phyloP scores from a whole-genome alignment of 23 red algal species.

The Gracilaria domingensis region DNA sequence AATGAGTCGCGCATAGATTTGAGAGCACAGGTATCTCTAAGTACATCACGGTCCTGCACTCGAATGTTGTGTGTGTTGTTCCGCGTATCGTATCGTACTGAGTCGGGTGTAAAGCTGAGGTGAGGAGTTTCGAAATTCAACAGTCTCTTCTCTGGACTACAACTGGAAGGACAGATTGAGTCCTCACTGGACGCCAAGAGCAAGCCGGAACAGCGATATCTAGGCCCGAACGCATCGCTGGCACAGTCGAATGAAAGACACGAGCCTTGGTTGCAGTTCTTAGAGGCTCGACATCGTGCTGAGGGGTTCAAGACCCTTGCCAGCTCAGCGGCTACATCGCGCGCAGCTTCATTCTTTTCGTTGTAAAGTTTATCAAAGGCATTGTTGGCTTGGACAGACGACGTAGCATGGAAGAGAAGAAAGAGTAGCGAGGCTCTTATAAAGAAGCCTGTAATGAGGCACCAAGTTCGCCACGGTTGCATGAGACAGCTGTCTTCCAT shows the following conservation, averaged over 20 bases:
- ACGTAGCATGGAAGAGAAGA: not conserved
- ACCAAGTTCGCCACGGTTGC: not conserved
- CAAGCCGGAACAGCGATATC: constrained; percentile 15
- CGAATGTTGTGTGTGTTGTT: constrained; percentile 2
- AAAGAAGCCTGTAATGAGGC: not conserved
- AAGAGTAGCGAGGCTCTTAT: not conserved
- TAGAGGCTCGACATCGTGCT: constrained; percentile 30
- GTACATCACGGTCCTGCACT: not conserved
- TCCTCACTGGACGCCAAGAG: not conserved
- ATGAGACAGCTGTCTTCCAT: not conserved
- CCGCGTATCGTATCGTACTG: not conserved
- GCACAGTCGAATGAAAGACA: constrained; percentile 31
- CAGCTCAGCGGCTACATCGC: constrained; percentile 9
- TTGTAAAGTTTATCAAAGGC: constrained; percentile 15
- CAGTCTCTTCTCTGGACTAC: not conserved
- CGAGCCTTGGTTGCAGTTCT: constrained; percentile 6
- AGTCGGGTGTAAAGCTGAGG: not conserved
- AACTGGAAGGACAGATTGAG: constrained; percentile 9
- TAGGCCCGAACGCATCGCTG: not conserved
- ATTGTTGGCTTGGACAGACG: not conserved
- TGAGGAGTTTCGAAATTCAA: constrained; percentile 1
- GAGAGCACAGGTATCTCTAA: constrained; percentile 39
- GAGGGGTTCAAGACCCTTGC: constrained; percentile 1
- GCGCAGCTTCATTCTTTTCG: not conserved
- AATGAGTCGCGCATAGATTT: constrained; percentile 19